phyloP scores from a whole-genome alignment of 2,329 filamentous ascomycete genomes.

The Ramularia endophylla region DNA sequence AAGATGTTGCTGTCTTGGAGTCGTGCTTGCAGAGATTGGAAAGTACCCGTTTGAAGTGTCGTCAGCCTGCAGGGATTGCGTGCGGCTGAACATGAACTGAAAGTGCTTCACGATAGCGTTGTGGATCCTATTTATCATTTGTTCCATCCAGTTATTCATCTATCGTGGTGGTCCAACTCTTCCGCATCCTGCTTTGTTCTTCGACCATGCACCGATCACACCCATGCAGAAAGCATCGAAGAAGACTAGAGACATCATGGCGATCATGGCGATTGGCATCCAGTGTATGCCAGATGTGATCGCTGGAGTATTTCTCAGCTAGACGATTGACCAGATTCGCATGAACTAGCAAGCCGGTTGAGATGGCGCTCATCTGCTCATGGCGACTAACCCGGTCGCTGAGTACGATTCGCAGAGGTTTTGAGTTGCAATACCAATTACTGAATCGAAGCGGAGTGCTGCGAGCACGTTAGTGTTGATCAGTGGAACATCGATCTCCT shows the following conservation, averaged over 20 bases:
- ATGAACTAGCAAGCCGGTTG: constrained; percentile 40
- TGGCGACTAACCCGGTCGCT: constrained; percentile 37
- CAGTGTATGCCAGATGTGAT: constrained; percentile 54
- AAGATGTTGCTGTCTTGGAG: too few relatives aligned
- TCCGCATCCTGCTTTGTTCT: too few relatives aligned
- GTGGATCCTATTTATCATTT: too few relatives aligned
- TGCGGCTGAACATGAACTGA: too few relatives aligned
- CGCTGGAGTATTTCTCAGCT: constrained; percentile 49
- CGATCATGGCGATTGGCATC: constrained; percentile 50
- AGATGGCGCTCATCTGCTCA: constrained; percentile 44
- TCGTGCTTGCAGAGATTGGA: too few relatives aligned
- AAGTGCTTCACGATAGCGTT: too few relatives aligned
- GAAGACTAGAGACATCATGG: constrained; percentile 55
- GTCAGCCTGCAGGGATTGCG: too few relatives aligned
- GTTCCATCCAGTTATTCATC: too few relatives aligned
- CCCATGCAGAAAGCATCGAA: constrained; percentile 56
- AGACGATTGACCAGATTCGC: constrained; percentile 42
- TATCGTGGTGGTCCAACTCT: too few relatives aligned
- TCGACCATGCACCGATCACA: constrained; percentile 59
- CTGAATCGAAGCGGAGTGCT: constrained; percentile 40
- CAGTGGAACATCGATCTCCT: background rate
- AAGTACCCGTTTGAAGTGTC: too few relatives aligned
- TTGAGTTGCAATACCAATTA: constrained; percentile 38
- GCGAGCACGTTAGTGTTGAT: too few relatives aligned
- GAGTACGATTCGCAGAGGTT: constrained; percentile 39